Evolutionary conservation across 1,284 basidiomycete species (phyloP).

Genomic region (Ustilago sp.): DNA sequence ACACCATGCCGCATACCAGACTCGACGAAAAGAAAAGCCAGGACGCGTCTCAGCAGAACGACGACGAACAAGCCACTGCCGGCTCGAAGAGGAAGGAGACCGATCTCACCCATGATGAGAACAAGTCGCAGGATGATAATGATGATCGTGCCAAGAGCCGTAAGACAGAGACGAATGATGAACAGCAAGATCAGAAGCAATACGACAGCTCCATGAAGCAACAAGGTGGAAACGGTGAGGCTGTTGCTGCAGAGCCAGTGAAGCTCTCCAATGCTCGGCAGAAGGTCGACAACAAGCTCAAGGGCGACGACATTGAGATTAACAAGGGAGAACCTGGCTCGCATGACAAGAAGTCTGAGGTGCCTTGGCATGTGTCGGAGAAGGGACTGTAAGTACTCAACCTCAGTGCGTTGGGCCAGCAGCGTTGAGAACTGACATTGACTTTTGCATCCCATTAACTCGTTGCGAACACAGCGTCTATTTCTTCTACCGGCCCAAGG

Average conservation of each 20-base stretch:
- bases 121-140: not conserved
- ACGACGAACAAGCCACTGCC: slow-evolving; percentile 1
- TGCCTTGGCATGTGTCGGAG: slow-evolving; percentile 41
- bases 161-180: slow-evolving; percentile 12
- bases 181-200: slow-evolving; percentile 4
- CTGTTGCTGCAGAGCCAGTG: not conserved
- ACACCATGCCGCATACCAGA: slow-evolving; percentile 24
- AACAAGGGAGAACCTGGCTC: slow-evolving; percentile 1
- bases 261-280: slow-evolving; percentile 20
- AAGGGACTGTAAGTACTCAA: slow-evolving; percentile 31
- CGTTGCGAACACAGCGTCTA: slow-evolving; percentile 29
- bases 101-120: slow-evolving; percentile 1
- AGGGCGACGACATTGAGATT: slow-evolving; percentile 34
- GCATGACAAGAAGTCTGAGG: slow-evolving; percentile 14
- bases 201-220: not conserved
- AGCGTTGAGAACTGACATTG: not conserved
- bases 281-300: slow-evolving; percentile 29
- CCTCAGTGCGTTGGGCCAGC: too few species aligned
- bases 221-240: not conserved
- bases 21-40: slow-evolving; percentile 17
- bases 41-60: not conserved
- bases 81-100: slow-evolving; percentile 28
- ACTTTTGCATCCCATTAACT: too few species aligned
- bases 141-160: slow-evolving; percentile 21
- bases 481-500: slow-evolving; percentile 61